Conservation (phyloP, 768 basidiomycete genomes). For the Dentipellis fragilis region DNA sequence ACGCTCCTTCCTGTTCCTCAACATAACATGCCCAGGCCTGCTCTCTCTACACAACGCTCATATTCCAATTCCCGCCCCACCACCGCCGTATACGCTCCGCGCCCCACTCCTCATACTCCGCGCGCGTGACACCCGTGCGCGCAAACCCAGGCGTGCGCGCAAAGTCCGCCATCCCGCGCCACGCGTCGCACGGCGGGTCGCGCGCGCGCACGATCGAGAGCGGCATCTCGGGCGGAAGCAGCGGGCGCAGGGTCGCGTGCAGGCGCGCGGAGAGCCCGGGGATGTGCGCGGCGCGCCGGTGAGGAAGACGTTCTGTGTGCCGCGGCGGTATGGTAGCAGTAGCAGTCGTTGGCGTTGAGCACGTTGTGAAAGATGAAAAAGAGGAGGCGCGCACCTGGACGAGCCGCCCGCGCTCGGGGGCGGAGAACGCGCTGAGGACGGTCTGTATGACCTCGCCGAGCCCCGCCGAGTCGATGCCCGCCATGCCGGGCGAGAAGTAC, state of each 20-base stretch:
- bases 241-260: conserved; percentile 65
- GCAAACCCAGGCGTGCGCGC: conserved; percentile 45
- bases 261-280: conserved; percentile 62
- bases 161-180: conserved; percentile 87
- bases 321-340: too few relatives aligned
- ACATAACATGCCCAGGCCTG: not conserved
- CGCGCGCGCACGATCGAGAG: conserved; percentile 53
- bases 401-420: conserved; percentile 57
- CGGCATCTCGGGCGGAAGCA: conserved; percentile 74
- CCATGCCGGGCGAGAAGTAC: conserved; percentile 89
- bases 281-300: conserved; percentile 72
- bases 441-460: conserved; percentile 87
- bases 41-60: conserved; percentile 7
- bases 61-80: conserved; percentile 90
- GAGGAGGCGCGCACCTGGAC: conserved; percentile 47
- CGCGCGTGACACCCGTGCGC: conserved; percentile 51
- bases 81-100: conserved; percentile 80
- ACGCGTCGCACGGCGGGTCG: conserved; percentile 70
- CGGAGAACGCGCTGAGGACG: conserved; percentile 63
- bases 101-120: conserved; percentile 87
- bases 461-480: conserved; percentile 90
- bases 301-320: conserved; percentile 74
- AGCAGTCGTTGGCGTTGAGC: not conserved
- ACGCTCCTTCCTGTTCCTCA: not conserved
- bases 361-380: not conserved